phyloP scores from a whole-genome alignment of 2,329 filamentous ascomycete species.

The Furcasterigmium sp. region DNA sequence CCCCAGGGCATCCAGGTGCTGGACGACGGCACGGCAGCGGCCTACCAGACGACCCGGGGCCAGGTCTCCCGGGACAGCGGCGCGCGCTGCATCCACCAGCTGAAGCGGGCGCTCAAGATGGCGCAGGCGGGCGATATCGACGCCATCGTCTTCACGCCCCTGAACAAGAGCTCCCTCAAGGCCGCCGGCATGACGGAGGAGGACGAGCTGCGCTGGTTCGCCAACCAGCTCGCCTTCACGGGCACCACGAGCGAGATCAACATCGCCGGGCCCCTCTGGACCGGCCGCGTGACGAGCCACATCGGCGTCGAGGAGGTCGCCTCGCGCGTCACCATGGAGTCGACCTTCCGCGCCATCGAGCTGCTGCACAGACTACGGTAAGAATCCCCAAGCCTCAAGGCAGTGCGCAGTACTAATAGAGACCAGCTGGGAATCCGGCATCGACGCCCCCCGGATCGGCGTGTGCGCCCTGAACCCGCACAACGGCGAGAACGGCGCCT shows the following conservation, averaged over 20 bases:
- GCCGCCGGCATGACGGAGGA: constrained; percentile 27
- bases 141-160: constrained; percentile 24
- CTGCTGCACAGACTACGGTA: constrained; percentile 20
- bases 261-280: constrained; percentile 22
- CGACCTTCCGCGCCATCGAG: constrained; percentile 18
- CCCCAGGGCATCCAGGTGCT: constrained; percentile 18
- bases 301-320: constrained; percentile 23
- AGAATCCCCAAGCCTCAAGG: too few species aligned
- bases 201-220: constrained; percentile 28
- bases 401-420: too few species aligned
- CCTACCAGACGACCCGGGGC: constrained; percentile 6
- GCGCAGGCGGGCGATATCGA: constrained; percentile 19
- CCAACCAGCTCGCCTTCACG: constrained; percentile 21
- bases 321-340: constrained; percentile 17
- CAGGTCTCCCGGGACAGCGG: constrained; percentile 20
- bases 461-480: constrained; percentile 28
- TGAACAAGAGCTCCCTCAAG: constrained; percentile 26
- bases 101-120: constrained; percentile 19
- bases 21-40: constrained; percentile 17
- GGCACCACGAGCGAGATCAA: constrained; percentile 26
- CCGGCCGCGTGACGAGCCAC: constrained; percentile 24
- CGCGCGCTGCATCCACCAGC: constrained; percentile 19
- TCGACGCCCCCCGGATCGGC: constrained; percentile 20
- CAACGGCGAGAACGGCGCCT: constrained; percentile 25
- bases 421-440: constrained; percentile 24